A percentile compares a stretch with the other conserved stretches of the same genome.
phyloP scores from a whole-genome alignment of 2,329 filamentous ascomycete species.

The Stachybotrys chlorohalonatus region DNA sequence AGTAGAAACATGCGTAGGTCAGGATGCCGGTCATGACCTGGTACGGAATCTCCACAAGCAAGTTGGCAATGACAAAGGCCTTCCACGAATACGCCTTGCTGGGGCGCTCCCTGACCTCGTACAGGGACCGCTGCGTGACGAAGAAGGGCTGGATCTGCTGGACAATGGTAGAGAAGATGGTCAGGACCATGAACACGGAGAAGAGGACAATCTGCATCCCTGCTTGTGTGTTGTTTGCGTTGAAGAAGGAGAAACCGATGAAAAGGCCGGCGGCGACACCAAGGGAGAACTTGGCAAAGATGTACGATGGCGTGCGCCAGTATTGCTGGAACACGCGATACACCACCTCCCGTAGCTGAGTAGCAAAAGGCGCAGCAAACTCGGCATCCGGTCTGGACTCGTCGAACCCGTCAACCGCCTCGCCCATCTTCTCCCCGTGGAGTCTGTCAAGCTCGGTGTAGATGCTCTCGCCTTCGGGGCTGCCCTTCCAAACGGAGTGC shows the following conservation, averaged over 20 bases:
- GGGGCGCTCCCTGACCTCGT: constrained; percentile 69
- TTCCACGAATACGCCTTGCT: constrained; percentile 69
- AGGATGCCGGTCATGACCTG: constrained; percentile 56
- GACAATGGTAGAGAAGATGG: constrained; percentile 62
- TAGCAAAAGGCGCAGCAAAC: constrained; percentile 66
- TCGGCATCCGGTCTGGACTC: constrained; percentile 38
- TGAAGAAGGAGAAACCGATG: constrained; percentile 66
- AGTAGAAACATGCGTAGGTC: constrained; percentile 60
- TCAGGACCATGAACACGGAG: constrained; percentile 65
- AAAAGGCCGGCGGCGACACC: constrained; percentile 55
- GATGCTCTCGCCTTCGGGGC: constrained; percentile 40
- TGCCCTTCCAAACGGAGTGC: constrained; percentile 56
- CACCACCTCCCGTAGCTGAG: constrained; percentile 58
- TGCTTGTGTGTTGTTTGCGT: constrained; percentile 43
- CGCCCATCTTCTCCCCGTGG: constrained; percentile 35
- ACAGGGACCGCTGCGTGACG: constrained; percentile 62
- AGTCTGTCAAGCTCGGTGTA: constrained; percentile 56
- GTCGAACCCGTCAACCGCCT: constrained; percentile 7
- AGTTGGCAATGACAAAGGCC: constrained; percentile 62
- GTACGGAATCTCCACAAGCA: constrained; percentile 65
- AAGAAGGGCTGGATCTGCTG: constrained; percentile 73
- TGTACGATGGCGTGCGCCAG: constrained; percentile 71
- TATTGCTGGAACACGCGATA: constrained; percentile 71
- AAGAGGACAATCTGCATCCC: constrained; percentile 72
- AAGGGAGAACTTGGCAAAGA: constrained; percentile 63